A percentile compares a stretch with the other conserved stretches of the same genome.
These are phyloP conservation scores for Yamadazyma paraphyllophila DNA, from an alignment of 805 yeast genomes.

Conservation along the genomic window DNA sequence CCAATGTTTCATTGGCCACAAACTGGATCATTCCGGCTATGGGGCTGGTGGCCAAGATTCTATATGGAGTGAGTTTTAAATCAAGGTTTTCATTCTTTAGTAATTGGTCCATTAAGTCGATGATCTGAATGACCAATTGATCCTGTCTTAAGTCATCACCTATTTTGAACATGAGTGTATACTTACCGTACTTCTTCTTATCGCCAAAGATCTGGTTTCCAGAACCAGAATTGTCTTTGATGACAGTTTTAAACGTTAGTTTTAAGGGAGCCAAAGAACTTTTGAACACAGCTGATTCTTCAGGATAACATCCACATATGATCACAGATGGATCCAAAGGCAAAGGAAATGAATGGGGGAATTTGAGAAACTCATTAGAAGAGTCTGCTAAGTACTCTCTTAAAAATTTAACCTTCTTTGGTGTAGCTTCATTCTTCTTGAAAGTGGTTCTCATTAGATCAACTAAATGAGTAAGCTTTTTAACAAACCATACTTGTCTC, in stretches of 20 bases:
- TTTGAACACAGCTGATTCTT: conserved; percentile 83
- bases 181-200: conserved; percentile 41
- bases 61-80: conserved; percentile 81
- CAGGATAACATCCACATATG: conserved; percentile 74
- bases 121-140: conserved; percentile 93
- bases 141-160: conserved; percentile 97
- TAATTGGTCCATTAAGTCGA: conserved; percentile 85
- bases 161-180: conserved; percentile 86
- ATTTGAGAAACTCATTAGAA: conserved; percentile 37
- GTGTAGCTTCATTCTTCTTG: conserved; percentile 69
- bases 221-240: conserved; percentile 14
- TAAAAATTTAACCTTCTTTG: conserved; percentile 68
- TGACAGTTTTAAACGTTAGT: conserved; percentile 65
- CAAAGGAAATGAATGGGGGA: conserved; percentile 55
- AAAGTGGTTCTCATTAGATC: conserved; percentile 52
- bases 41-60: conserved; percentile 86
- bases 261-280: conserved; percentile 88
- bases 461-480: conserved; percentile 63
- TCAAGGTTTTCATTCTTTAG: conserved; percentile 88
- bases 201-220: conserved; percentile 32
- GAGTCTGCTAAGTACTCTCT: conserved; percentile 54
- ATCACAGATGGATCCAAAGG: conserved; percentile 82
- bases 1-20: conserved; percentile 88
- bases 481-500: conserved; percentile 69
- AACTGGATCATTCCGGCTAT: conserved; percentile 92